Base-by-base conservation (phyloP, 805 yeast species). In the Hanseniaspora occidentalis region DNA sequence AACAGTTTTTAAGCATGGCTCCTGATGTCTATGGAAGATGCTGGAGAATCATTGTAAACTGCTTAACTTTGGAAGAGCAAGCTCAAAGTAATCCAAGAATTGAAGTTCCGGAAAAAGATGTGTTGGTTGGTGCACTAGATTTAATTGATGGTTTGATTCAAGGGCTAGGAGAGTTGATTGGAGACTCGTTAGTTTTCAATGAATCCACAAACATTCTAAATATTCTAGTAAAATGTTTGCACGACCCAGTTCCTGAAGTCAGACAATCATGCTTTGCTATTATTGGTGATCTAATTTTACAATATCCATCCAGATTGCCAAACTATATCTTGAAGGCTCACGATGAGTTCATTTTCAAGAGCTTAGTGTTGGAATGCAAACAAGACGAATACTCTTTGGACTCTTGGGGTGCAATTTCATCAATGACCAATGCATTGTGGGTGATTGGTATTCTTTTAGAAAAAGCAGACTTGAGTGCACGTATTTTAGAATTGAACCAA, bases 141-240 rank as follows among this genome's bases (percentile, higher is more conserved):
- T 68, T 92, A 50, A 71, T 92, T 23, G 97, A 89, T 58, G 98
- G 98, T 3, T 64, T 92, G 41, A 79, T 86, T 18, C 97, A 89
- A 62, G 97, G 96, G 1, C 67, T 92, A 42, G 83, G 82, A 11
- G 58, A 64, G 6, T 67, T 77, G 23, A 73, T 67, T 8, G 79
- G 73, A 33, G 62, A 83, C 46, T 68, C 80, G 38, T 53, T 60
- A 14, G 39, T 60, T 14, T 58, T 59, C 42, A 61, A 61, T 5
- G 47, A 50, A 25, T 46, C 54, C 22, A 44, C 53, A 1, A 64
- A 62, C 23, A 53, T 88, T 42, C 69, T 84, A 64, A 76, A 72
- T 27, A 62, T 86, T 37, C 54, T 88, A 42, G 51, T 82, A 23
- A 67, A 73, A 36, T 80, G 94, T 54, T 69, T 85, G 47, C 80